Conservation (phyloP, 1,139 yeast genomes). For the Ogataea hybrid region DNA sequence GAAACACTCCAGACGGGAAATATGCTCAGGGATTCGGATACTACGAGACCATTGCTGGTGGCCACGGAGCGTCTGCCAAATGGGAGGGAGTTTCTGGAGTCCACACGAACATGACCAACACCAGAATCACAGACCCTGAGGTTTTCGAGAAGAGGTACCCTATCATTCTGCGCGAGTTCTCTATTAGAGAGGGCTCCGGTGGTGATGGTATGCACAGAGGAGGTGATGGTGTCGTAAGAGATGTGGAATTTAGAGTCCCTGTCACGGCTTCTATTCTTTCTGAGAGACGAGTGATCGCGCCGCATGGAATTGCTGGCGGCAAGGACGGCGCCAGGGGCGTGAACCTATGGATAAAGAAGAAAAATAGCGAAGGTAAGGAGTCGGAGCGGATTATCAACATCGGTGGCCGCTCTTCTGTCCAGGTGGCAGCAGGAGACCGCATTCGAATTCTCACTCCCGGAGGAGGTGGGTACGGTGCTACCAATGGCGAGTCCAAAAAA, state of each 20-base stretch:
- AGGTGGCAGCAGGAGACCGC: slow-evolving; percentile 41
- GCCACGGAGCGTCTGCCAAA: slow-evolving; percentile 42
- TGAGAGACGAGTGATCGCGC: slow-evolving; percentile 37
- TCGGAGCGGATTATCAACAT: slow-evolving; percentile 24
- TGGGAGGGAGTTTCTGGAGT: slow-evolving; percentile 41
- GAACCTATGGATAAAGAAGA: slow-evolving; percentile 37
- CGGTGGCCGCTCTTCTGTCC: slow-evolving; percentile 33
- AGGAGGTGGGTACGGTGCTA: slow-evolving; percentile 49
- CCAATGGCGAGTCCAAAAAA: neutral
- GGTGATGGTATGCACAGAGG: slow-evolving; percentile 35
- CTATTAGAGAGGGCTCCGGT: slow-evolving; percentile 31
- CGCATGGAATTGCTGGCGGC: slow-evolving; percentile 38
- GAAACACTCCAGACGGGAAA: slow-evolving; percentile 30
- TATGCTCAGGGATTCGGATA: slow-evolving; percentile 44
- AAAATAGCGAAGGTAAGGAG: slow-evolving; percentile 17
- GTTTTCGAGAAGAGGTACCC: slow-evolving; percentile 40
- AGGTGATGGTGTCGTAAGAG: slow-evolving; percentile 39
- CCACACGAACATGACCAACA: slow-evolving; percentile 47
- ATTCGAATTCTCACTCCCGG: slow-evolving; percentile 47
- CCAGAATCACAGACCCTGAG: slow-evolving; percentile 40
- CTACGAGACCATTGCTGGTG: slow-evolving; percentile 49
- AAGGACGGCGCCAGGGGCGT: slow-evolving; percentile 40
- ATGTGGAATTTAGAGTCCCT: slow-evolving; percentile 35
- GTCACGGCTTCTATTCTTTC: slow-evolving; percentile 37
- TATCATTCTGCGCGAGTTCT: slow-evolving; percentile 35